phyloP scores from a whole-genome alignment of 768 basidiomycete species.

The Kwoniella botswanensis region DNA sequence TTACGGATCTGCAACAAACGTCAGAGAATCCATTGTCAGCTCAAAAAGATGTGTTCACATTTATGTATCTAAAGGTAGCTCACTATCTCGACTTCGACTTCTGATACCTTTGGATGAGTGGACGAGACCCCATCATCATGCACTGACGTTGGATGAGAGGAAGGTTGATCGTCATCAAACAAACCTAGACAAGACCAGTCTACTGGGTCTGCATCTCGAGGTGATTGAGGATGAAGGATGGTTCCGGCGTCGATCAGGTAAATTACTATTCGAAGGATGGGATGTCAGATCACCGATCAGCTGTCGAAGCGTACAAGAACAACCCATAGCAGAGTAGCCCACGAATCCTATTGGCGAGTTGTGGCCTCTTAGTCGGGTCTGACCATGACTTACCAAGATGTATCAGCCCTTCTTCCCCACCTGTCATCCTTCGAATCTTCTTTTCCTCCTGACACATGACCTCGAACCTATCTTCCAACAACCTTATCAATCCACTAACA shows the following conservation, averaged over 20 bases:
- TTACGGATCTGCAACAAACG: slow-evolving; percentile 33
- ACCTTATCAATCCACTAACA: slow-evolving; percentile 32
- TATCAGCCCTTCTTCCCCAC: slow-evolving; percentile 38
- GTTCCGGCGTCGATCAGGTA: slow-evolving; percentile 48
- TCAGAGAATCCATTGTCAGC: not conserved
- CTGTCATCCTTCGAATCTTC: slow-evolving; percentile 34
- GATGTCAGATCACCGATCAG: no score
- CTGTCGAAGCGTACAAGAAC: no score
- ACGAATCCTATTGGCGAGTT: no score
- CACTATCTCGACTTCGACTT: slow-evolving; percentile 37
- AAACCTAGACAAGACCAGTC: slow-evolving; percentile 44
- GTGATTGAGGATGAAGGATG: slow-evolving; percentile 28
- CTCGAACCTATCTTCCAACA: slow-evolving; percentile 46
- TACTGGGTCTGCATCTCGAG: slow-evolving; percentile 11
- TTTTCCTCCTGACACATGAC: slow-evolving; percentile 44
- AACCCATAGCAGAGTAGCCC: no score
- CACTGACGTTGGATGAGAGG: not conserved
- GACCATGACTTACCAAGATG: slow-evolving; percentile 43
- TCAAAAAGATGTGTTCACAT: not conserved
- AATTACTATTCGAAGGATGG: slow-evolving; percentile 26
- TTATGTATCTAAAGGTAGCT: slow-evolving; percentile 8
- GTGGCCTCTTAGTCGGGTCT: no score
- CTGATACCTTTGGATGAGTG: slow-evolving; percentile 7
- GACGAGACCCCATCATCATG: not conserved
- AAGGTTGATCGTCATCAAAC: slow-evolving; percentile 27